phyloP scores from a whole-genome alignment of 2,329 filamentous ascomycete species.

The Ophiobolus disseminans region DNA sequence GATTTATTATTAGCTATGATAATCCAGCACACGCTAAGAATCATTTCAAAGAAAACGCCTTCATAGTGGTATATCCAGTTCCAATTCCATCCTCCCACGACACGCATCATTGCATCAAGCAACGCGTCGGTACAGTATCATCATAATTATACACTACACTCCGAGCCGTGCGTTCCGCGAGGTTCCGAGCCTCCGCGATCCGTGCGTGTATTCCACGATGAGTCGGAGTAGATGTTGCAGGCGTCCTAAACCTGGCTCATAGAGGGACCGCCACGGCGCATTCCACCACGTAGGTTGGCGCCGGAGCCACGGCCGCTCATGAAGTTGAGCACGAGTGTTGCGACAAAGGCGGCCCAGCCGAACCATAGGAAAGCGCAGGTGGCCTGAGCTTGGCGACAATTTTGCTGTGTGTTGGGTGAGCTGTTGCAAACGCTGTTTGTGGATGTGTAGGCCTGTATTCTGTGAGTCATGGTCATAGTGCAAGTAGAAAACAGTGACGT shows the following conservation, averaged over 20 bases:
- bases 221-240: constrained; percentile 31
- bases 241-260: constrained; percentile 64
- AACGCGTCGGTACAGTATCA: neutral
- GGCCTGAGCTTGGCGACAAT: constrained; percentile 78
- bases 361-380: constrained; percentile 81
- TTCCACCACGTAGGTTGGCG: constrained; percentile 56
- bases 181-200: constrained; percentile 11
- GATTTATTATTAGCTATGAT: too few species aligned
- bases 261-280: constrained; percentile 55
- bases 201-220: constrained; percentile 36
- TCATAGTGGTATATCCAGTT: too few species aligned
- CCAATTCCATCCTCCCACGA: too few species aligned
- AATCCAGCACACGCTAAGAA: too few species aligned
- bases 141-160: neutral
- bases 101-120: too few species aligned
- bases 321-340: constrained; percentile 62
- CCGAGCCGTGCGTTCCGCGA: neutral
- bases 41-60: too few species aligned
- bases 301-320: constrained; percentile 58
- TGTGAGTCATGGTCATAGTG: constrained; percentile 3
- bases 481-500: constrained; percentile 36
- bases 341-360: constrained; percentile 69
- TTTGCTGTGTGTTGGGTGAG: constrained; percentile 64
- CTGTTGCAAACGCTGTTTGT: constrained; percentile 69
- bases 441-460: constrained; percentile 49